Percentiles rank a stretch among this genome's conserved stretches.
Evolutionary conservation across 2,329 filamentous ascomycete species (phyloP).

Genomic region (Aureobasidium sp.): DNA sequence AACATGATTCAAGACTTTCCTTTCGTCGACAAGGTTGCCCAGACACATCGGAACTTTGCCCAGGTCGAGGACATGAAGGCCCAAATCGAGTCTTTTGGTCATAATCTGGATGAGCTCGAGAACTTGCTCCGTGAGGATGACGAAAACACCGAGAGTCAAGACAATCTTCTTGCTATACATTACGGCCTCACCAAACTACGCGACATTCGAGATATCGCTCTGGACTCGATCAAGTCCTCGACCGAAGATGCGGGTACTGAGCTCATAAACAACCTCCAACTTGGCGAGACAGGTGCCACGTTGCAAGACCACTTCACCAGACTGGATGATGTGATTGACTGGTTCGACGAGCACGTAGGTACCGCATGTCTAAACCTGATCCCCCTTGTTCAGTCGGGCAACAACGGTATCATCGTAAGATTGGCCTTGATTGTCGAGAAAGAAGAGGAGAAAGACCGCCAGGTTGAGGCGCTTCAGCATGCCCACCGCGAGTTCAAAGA

Average conservation of each 20-base stretch:
- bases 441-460: constrained; percentile 92
- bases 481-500: constrained; percentile 94
- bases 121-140: constrained; percentile 75
- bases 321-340: constrained; percentile 78
- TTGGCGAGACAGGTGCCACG: constrained; percentile 59
- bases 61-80: constrained; percentile 88
- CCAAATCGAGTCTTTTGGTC: constrained; percentile 80
- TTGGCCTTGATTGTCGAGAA: constrained; percentile 88
- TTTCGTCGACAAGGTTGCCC: constrained; percentile 82
- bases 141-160: constrained; percentile 78
- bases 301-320: constrained; percentile 83
- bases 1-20: constrained; percentile 96
- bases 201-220: constrained; percentile 91
- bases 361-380: constrained; percentile 85
- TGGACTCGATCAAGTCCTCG: constrained; percentile 75
- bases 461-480: constrained; percentile 83
- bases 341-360: constrained; percentile 93
- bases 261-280: constrained; percentile 63
- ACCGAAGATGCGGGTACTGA: constrained; percentile 95
- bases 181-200: constrained; percentile 85
- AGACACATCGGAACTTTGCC: constrained; percentile 93
- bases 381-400: constrained; percentile 74
- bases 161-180: constrained; percentile 80
- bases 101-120: constrained; percentile 67
- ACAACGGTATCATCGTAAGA: constrained; percentile 81